Evolutionary conservation across 352 stramenopile species (phyloP).

Genomic region (Phytophthora cryptogea): DNA sequence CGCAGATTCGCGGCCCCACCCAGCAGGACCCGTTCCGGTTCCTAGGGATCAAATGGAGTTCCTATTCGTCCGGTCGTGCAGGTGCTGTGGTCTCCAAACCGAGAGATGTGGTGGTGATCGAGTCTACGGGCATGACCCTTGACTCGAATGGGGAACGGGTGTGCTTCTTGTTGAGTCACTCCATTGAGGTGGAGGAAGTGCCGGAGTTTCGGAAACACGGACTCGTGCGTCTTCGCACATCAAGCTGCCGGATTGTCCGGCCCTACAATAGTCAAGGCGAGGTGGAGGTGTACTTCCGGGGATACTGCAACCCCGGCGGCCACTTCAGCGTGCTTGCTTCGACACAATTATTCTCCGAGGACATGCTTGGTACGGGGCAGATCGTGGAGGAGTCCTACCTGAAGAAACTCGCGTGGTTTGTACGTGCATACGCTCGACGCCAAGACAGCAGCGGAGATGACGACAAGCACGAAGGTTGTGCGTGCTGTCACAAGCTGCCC

Average conservation of each 20-base stretch:
- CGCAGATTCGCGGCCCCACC: slow-evolving; percentile 24
- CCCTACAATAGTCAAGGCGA: slow-evolving; percentile 35
- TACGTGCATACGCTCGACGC: slow-evolving; percentile 35
- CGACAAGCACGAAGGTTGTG: slow-evolving; percentile 29
- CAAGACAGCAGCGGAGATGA: slow-evolving; percentile 12
- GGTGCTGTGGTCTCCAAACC: slow-evolving; percentile 17
- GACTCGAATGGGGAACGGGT: slow-evolving; percentile 43
- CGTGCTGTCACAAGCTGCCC: slow-evolving; percentile 41
- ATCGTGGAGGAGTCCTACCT: slow-evolving; percentile 61
- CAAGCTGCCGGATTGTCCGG: slow-evolving; percentile 50
- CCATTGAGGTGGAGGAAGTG: slow-evolving; percentile 41
- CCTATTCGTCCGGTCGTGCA: slow-evolving; percentile 7
- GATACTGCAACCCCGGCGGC: slow-evolving; percentile 43
- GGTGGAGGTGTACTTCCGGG: slow-evolving; percentile 52
- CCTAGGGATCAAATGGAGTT: slow-evolving; percentile 31
- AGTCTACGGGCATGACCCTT: slow-evolving; percentile 42
- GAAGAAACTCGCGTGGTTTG: slow-evolving; percentile 73
- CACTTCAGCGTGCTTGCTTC: slow-evolving; percentile 26
- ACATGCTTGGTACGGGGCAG: slow-evolving; percentile 41
- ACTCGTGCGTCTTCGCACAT: slow-evolving; percentile 36
- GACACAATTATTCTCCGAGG: slow-evolving; percentile 40
- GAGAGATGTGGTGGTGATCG: slow-evolving; percentile 31
- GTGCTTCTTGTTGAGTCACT: slow-evolving; percentile 46
- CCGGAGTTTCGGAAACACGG: slow-evolving; percentile 44
- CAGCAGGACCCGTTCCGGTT: slow-evolving; percentile 36